phyloP scores from a whole-genome alignment of 177 flowering plant species.

The Vitis hybrid region DNA sequence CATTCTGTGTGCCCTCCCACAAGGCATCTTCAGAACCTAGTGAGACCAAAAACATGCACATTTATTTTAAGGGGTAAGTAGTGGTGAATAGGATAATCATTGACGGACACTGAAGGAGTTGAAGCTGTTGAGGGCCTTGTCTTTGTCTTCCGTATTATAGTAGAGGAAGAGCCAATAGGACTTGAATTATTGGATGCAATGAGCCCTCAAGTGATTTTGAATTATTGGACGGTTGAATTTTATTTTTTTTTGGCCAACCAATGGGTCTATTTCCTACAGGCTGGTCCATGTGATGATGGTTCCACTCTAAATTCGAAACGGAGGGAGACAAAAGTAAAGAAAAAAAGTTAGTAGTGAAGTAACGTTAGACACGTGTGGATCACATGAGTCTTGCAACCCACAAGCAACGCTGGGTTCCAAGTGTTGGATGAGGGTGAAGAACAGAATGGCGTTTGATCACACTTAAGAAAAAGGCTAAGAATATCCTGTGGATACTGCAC shows the following conservation, averaged over 20 bases:
- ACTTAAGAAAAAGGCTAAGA: no score
- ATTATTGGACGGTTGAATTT: constrained; percentile 22
- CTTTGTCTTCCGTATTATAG: constrained; percentile 9
- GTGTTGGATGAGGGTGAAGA: constrained; percentile 2
- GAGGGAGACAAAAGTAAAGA: neutral
- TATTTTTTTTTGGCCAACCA: neutral
- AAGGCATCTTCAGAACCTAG: neutral
- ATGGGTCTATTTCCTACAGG: constrained; percentile 20
- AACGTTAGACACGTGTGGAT: constrained; percentile 23
- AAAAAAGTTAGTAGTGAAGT: constrained; percentile 2
- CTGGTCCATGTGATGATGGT: constrained; percentile 47
- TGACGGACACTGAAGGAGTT: constrained; percentile 11
- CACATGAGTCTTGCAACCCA: constrained; percentile 15
- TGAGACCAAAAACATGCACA: neutral
- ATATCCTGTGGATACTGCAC: no score
- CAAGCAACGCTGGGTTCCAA: neutral
- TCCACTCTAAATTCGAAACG: neutral
- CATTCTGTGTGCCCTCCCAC: neutral
- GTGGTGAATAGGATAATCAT: constrained; percentile 6
- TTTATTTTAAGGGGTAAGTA: neutral
- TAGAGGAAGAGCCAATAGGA: constrained; percentile 13
- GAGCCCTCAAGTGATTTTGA: constrained; percentile 11
- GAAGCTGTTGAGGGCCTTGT: constrained; percentile 18
- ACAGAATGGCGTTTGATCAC: neutral
- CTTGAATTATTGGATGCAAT: constrained; percentile 29